Evolutionary conservation across 495 filamentous ascomycete species (phyloP).

Genomic region (Hypoxylon fragiforme): DNA sequence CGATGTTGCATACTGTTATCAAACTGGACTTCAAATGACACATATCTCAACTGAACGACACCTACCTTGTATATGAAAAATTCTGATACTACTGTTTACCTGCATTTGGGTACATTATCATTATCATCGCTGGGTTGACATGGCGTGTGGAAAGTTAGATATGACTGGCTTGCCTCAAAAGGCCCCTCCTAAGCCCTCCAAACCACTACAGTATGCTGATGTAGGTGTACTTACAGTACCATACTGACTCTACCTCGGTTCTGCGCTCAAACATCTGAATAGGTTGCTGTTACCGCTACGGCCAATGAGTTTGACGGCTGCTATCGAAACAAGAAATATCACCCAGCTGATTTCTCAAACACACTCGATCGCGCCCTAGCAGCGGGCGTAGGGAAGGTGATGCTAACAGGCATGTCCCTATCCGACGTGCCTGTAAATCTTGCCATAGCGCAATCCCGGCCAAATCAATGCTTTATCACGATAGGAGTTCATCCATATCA

Average conservation of each 20-base stretch:
- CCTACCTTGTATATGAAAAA: too few species aligned
- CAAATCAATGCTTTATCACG: conserved; percentile 55
- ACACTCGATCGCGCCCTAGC: conserved; percentile 68
- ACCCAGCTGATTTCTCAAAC: conserved; percentile 66
- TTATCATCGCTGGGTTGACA: too few species aligned
- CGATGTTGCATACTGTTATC: too few species aligned
- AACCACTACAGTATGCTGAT: conserved; percentile 8
- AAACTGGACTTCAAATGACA: too few species aligned
- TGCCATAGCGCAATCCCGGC: conserved; percentile 53
- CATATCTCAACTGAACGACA: too few species aligned
- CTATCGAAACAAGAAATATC: conserved; percentile 71
- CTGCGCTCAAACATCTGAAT: background rate
- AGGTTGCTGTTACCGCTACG: conserved; percentile 26
- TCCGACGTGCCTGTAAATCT: conserved; percentile 58
- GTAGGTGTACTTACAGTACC: background rate
- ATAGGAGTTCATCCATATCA: conserved; percentile 82
- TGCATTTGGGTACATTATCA: too few species aligned
- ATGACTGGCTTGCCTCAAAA: conserved; percentile 8
- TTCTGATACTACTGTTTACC: too few species aligned
- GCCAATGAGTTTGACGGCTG: conserved; percentile 58
- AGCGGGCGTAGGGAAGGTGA: conserved; percentile 71
- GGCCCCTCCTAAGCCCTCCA: background rate
- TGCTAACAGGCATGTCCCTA: conserved; percentile 73
- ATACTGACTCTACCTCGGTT: background rate
- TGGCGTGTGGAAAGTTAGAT: conserved; percentile 8